Evolutionary conservation across 257 asterid species (phyloP).

Genomic region (Solanum acaule): DNA sequence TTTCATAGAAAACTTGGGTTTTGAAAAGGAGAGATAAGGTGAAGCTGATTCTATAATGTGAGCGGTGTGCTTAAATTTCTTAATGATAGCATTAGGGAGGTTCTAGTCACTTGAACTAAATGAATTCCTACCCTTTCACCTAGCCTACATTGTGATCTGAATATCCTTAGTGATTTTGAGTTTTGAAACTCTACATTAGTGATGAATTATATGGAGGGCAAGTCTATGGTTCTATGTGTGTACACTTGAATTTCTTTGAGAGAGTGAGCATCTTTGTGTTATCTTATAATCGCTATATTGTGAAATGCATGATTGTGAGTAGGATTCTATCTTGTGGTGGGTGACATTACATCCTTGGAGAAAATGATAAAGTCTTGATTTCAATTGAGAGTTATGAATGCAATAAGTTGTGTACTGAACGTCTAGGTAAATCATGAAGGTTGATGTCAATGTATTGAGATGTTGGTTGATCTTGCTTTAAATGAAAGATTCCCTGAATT

Average conservation of each 20-base stretch:
- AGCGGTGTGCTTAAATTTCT: not conserved
- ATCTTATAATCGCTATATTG: not conserved
- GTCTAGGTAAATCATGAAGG: not conserved
- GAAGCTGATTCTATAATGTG: not conserved
- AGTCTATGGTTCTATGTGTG: not conserved
- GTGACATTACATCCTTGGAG: not conserved
- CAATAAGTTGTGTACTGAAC: not conserved
- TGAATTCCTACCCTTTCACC: too few relatives aligned
- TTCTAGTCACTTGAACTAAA: too few relatives aligned
- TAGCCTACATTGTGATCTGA: not conserved
- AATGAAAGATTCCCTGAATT: not conserved
- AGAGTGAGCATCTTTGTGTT: not conserved
- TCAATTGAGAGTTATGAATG: not conserved
- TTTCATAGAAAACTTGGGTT: not conserved
- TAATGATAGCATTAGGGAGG: not conserved
- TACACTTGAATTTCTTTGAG: not conserved
- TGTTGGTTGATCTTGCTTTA: not conserved
- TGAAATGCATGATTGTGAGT: not conserved
- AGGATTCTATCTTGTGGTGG: not conserved
- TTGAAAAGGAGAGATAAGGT: not conserved
- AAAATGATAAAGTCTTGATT: not conserved
- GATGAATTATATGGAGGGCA: not conserved
- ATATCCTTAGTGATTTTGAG: not conserved
- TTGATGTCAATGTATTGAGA: not conserved
- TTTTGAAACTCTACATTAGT: not conserved